These are phyloP conservation scores for Apiospora hydei DNA, from an alignment of 2,329 filamentous ascomycete genomes.

Conservation along the genomic window DNA sequence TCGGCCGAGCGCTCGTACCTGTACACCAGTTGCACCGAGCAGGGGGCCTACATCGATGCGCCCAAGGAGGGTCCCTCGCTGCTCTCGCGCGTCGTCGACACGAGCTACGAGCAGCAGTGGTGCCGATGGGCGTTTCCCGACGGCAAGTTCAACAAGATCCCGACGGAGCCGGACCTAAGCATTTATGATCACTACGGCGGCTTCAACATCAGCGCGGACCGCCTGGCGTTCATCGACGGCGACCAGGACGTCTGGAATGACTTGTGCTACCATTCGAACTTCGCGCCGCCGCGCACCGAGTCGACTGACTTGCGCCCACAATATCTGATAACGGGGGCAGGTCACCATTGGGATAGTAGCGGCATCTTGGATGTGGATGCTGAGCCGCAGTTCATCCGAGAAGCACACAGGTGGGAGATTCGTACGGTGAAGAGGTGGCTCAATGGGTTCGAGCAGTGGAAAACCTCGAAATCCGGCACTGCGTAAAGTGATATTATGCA, in stretches of 20 bases:
- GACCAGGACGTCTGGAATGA: slow-evolving; percentile 60
- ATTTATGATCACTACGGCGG: slow-evolving; percentile 55
- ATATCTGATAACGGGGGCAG: slow-evolving; percentile 56
- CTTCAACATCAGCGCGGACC: slow-evolving; percentile 52
- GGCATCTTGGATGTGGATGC: slow-evolving; percentile 47
- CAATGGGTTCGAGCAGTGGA: slow-evolving; percentile 41
- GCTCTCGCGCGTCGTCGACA: slow-evolving; percentile 54
- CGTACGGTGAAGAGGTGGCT: slow-evolving; percentile 57
- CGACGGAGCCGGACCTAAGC: slow-evolving; percentile 49
- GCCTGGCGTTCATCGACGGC: slow-evolving; percentile 60
- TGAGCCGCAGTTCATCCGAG: slow-evolving; percentile 58
- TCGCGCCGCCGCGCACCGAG: slow-evolving; percentile 43
- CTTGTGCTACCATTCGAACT: slow-evolving; percentile 56
- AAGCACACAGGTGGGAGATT: slow-evolving; percentile 59
- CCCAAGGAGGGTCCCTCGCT: slow-evolving; percentile 51
- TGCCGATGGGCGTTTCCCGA: slow-evolving; percentile 60
- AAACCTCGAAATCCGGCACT: slow-evolving; percentile 17
- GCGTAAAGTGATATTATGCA: neutral
- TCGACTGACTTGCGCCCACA: slow-evolving; percentile 54
- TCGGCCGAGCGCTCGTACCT: slow-evolving; percentile 52
- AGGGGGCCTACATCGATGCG: slow-evolving; percentile 57
- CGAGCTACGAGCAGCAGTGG: slow-evolving; percentile 61
- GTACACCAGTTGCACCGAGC: slow-evolving; percentile 57
- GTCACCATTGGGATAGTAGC: slow-evolving; percentile 60
- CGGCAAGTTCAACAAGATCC: slow-evolving; percentile 53